A percentile compares a stretch with the other conserved stretches of the same genome.
These are phyloP conservation scores for Ogataea philodendri DNA, from an alignment of 805 yeast genomes.

Conservation along the genomic window DNA sequence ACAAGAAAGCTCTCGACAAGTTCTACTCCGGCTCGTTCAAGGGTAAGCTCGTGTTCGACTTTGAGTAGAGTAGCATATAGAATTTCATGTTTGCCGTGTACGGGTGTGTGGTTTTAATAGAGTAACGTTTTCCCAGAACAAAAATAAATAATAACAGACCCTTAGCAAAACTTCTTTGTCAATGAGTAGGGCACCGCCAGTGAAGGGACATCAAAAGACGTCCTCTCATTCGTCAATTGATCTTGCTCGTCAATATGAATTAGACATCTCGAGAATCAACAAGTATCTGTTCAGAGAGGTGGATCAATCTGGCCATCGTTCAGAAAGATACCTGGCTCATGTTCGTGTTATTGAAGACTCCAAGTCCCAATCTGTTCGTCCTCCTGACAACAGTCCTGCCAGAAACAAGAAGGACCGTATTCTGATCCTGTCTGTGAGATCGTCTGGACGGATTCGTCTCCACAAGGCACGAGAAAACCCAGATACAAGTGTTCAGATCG, in stretches of 20 bases:
- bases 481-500: conserved; percentile 78
- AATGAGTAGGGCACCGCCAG: conserved; percentile 6
- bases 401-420: conserved; percentile 60
- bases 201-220: conserved; percentile 16
- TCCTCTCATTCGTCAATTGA: conserved; percentile 30
- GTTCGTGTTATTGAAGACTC: conserved; percentile 73
- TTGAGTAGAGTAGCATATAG: conserved; percentile 5
- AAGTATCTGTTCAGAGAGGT: conserved; percentile 48
- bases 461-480: conserved; percentile 85
- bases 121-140: conserved; percentile 1
- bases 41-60: conserved; percentile 62
- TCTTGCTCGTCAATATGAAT: conserved; percentile 57
- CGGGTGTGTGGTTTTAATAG: conserved; percentile 7
- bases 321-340: conserved; percentile 71
- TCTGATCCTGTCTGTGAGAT: conserved; percentile 58
- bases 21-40: conserved; percentile 47
- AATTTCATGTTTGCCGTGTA: too few species aligned
- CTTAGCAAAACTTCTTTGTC: neutral
- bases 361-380: conserved; percentile 63
- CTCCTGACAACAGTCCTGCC: conserved; percentile 52
- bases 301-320: conserved; percentile 41
- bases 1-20: conserved; percentile 47
- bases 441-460: conserved; percentile 63
- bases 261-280: conserved; percentile 49
- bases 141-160: conserved; percentile 8